Conservation (phyloP, 495 filamentous ascomycete genomes). For the Darksidea phi region DNA sequence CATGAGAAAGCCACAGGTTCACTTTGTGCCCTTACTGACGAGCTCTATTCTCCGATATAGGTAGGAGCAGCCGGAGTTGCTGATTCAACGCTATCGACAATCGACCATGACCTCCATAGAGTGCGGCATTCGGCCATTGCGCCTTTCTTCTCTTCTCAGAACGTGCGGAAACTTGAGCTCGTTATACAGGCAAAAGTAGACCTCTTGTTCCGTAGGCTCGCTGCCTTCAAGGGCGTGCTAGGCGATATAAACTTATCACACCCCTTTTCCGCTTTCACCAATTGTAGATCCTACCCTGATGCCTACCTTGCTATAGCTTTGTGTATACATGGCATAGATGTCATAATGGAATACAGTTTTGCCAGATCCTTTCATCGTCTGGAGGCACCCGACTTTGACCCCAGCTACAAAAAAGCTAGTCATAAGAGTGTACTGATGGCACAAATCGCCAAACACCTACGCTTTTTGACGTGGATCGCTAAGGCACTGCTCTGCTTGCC, state of each 20-base stretch:
- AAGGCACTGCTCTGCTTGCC: too few species aligned
- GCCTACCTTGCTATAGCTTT: too few species aligned
- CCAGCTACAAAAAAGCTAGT: slow-evolving; percentile 1
- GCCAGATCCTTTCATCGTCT: slow-evolving; percentile 41
- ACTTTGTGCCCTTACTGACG: too few species aligned
- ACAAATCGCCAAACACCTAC: too few species aligned
- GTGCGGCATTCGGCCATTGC: slow-evolving; percentile 2
- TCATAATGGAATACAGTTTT: slow-evolving; percentile 50
- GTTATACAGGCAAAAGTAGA: not conserved
- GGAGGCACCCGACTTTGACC: slow-evolving; percentile 25
- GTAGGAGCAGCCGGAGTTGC: not conserved
- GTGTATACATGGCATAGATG: too few species aligned
- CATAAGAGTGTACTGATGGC: too few species aligned
- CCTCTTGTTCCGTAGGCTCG: not conserved
- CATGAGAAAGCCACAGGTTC: too few species aligned
- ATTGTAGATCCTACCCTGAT: too few species aligned
- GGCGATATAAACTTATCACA: slow-evolving; percentile 17
- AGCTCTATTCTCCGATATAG: not conserved
- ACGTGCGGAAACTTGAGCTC: not conserved
- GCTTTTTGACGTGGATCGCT: too few species aligned
- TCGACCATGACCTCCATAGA: slow-evolving; percentile 16
- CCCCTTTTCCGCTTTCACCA: slow-evolving; percentile 44
- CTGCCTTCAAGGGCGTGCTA: not conserved
- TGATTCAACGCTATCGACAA: not conserved
- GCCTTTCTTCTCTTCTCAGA: not conserved